Percentiles rank a stretch among this genome's conserved stretches.
Evolutionary conservation across 257 asterid species (phyloP).

Genomic region (Gentiana straminea): DNA sequence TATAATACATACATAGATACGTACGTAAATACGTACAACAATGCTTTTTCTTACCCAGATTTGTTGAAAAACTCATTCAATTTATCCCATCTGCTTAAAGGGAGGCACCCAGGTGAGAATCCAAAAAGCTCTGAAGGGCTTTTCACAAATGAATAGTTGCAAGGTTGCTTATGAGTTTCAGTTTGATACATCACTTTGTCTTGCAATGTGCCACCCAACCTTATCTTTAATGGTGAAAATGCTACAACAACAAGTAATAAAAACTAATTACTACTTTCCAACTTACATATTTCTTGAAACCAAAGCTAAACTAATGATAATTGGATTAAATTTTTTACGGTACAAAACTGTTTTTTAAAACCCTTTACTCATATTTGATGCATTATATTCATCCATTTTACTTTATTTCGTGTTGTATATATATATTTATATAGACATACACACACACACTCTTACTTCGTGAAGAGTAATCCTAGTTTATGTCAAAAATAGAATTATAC

Average conservation of each 20-base stretch:
- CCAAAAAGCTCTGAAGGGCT: constrained; percentile 49
- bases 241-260: constrained; percentile 31
- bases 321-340: too few species aligned
- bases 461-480: too few species aligned
- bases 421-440: too few species aligned
- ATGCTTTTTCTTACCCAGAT: constrained; percentile 40
- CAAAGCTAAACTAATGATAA: not conserved
- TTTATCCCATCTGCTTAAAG: constrained; percentile 79
- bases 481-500: too few species aligned
- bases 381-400: too few species aligned
- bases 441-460: too few species aligned
- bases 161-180: constrained; percentile 35
- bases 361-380: too few species aligned
- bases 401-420: too few species aligned
- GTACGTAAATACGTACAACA: not conserved
- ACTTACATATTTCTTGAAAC: too few species aligned
- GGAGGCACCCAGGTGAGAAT: constrained; percentile 60
- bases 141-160: constrained; percentile 32
- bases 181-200: constrained; percentile 67
- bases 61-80: constrained; percentile 51
- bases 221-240: constrained; percentile 75
- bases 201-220: constrained; percentile 84
- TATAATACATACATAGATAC: too few species aligned
- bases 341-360: too few species aligned
- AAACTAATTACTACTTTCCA: constrained; percentile 5